Evolutionary conservation across 2,329 filamentous ascomycete species (phyloP), one percentile per base, ranked within the genome.

Genomic region (Beauveria brongniartii): DNA sequence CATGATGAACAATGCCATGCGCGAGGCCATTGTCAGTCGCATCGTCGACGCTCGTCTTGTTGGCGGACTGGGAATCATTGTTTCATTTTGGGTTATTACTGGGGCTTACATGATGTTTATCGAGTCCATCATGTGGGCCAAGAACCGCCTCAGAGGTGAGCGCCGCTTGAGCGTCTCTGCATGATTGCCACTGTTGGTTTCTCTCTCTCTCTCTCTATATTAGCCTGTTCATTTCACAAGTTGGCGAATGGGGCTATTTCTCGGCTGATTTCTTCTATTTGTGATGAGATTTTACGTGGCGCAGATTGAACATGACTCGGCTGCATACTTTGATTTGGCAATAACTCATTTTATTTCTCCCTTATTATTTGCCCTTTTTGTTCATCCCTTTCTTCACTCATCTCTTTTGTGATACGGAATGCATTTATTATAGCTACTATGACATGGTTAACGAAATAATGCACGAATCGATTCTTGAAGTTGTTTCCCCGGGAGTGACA

Each of bases 61-160:
- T 24, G 76, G 77, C 8, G 78, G 78, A 0, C 65, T 82, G 22
- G 74, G 74, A 3, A 66, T 80, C 24, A 81, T 83, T 54, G 51
- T 79, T 24, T 73, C 74, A 1, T 78, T 80, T 62, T 82, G 80
- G 80, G 73, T 72, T 30, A 67, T 79, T 18, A 79, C 80, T 0
- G 76, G 80, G 2, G 67, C 76, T 41, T 82, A 82, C 61, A 74
- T 82, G 61, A 64, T 75, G 40, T 80, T 82, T 54, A 80, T 77
- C 16, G 78, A 82, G 65, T 69, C 72, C 46, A 69, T 72, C 9
- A 70, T 80, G 52, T 76, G 76, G 71, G 66, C 67, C 5, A 75
- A 73, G 61, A 71, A 72, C 14, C 68, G 67, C 37, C 63, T 69
- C 65, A 69, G 71, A 55, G 69, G 65, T 10, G 70, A 71, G 56